Base-by-base conservation (phyloP, 2,329 filamentous ascomycete genomes). In the Daldinia eschscholtzii region DNA sequence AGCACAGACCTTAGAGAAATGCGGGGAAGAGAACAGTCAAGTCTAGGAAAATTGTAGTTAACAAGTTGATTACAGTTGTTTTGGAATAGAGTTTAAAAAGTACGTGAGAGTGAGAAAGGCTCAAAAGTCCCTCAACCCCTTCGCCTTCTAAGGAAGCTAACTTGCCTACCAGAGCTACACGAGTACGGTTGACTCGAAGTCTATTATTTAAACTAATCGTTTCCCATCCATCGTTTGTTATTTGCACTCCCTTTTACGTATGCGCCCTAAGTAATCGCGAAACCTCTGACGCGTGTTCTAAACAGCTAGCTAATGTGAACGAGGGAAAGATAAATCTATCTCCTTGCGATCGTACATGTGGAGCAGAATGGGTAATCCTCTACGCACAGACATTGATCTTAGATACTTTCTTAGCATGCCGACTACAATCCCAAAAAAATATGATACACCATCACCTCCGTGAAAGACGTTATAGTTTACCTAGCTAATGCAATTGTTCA, bases 311-410 rank as follows among this genome's bases (percentile, higher is more conserved):
- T 23, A 23, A 48, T 48, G 44, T 26, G 13, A 18, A 52, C 18
- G 41, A 42, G 41, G 18, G 41, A 42, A 18, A 4, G n/a, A 6
- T 15, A 33, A 50, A 50, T 50, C 46, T 28, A 26, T 3, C 9
- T 48, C 30, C 46, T 1, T 33, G n/a, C 28, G 44, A 48, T 48
- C 44, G 6, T 30, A 50, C 26, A 13, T 30, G 46, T 50, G 46
- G 46, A 33, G 46, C 9, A 18, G 46, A 50, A 50, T 23, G 26
- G 26, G 23, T 33, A 50, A 50, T 23, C 26, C 30, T 33, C 23
- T 44, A 57, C 58, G 65, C 68, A 70, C 68, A 65, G 68, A 70
- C 62, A 46, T 55, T 61, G 65, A 68, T 68, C 65, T 70, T 28
- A 9, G 33, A 35, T 35, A 35, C 55, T 15, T 46, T 13, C 28